phyloP scores from a whole-genome alignment of 2,329 filamentous ascomycete species.

The Ceratocystis cacaofunesta region DNA sequence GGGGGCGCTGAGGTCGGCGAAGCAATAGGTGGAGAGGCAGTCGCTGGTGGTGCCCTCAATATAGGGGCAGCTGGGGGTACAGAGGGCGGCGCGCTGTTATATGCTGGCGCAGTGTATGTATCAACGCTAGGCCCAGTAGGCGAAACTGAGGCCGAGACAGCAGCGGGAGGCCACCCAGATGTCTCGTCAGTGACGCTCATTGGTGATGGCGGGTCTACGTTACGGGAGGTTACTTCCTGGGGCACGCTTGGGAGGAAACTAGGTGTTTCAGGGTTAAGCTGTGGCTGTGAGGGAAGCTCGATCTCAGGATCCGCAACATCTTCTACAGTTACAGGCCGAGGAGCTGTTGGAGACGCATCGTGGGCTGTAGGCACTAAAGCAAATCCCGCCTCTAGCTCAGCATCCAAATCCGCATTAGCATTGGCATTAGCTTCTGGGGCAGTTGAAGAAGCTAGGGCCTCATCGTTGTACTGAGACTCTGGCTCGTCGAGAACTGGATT shows the following conservation, averaged over 20 bases:
- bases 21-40: conserved; percentile 16
- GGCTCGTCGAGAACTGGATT: conserved; percentile 49
- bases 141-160: conserved; percentile 11
- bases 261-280: not conserved
- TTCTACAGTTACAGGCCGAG: conserved; percentile 7
- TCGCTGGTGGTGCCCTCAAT: conserved; percentile 18
- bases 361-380: conserved; percentile 21
- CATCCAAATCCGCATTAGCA: conserved; percentile 17
- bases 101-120: not conserved
- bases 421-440: conserved; percentile 5
- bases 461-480: conserved; percentile 26
- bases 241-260: conserved; percentile 11
- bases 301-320: conserved; percentile 12
- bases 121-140: conserved; percentile 1
- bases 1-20: not conserved
- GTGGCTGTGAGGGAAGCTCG: conserved; percentile 6
- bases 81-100: not conserved
- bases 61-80: conserved; percentile 14
- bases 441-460: not conserved
- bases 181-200: conserved; percentile 20
- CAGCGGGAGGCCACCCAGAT: conserved; percentile 7
- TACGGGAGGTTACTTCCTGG: conserved; percentile 6
- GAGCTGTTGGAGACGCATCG: not conserved
- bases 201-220: conserved; percentile 23
- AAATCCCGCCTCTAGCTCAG: conserved; percentile 21